A percentile compares a stretch with the other conserved stretches of the same genome.
phyloP scores from a whole-genome alignment of 1,284 basidiomycete species.

The Ustilago esculenta region DNA sequence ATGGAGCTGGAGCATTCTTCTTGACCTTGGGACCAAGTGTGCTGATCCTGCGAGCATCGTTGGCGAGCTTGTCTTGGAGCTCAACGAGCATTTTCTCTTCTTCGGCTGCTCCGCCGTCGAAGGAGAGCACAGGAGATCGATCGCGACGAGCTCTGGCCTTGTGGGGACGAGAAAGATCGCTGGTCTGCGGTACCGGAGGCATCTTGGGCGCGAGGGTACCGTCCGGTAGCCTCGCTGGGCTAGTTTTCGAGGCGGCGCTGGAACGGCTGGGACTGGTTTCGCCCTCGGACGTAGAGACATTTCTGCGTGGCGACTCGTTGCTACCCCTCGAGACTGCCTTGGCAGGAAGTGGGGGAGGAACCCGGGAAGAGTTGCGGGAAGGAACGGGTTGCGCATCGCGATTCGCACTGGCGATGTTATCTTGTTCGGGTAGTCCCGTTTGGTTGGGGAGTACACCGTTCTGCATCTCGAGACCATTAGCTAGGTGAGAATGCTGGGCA shows the following conservation, averaged over 20 bases:
- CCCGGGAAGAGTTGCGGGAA: constrained; percentile 19
- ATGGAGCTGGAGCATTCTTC: constrained; percentile 60
- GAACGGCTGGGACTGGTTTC: not conserved
- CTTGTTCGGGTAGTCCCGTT: not conserved
- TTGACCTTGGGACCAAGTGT: constrained; percentile 58
- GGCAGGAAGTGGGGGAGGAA: constrained; percentile 21
- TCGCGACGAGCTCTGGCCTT: constrained; percentile 34
- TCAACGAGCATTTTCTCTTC: constrained; percentile 46
- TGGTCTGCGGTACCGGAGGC: constrained; percentile 44
- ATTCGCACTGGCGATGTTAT: too few relatives aligned
- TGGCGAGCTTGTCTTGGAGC: constrained; percentile 25
- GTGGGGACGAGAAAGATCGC: constrained; percentile 12
- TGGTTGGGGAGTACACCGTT: not conserved
- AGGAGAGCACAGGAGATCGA: constrained; percentile 52
- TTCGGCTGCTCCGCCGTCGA: constrained; percentile 52
- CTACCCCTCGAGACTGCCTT: constrained; percentile 37
- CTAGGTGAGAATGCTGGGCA: constrained; percentile 7
- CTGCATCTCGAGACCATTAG: constrained; percentile 25
- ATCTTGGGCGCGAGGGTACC: constrained; percentile 52
- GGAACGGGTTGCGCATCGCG: constrained; percentile 7
- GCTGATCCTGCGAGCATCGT: constrained; percentile 38
- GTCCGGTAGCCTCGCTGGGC: constrained; percentile 31
- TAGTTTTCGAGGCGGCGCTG: not conserved
- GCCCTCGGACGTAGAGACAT: constrained; percentile 5
- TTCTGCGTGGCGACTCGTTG: constrained; percentile 17